Percentiles rank a stretch among this genome's conserved stretches.
Conservation (phyloP, 306 rosid species). For the Vicia villosa region DNA sequence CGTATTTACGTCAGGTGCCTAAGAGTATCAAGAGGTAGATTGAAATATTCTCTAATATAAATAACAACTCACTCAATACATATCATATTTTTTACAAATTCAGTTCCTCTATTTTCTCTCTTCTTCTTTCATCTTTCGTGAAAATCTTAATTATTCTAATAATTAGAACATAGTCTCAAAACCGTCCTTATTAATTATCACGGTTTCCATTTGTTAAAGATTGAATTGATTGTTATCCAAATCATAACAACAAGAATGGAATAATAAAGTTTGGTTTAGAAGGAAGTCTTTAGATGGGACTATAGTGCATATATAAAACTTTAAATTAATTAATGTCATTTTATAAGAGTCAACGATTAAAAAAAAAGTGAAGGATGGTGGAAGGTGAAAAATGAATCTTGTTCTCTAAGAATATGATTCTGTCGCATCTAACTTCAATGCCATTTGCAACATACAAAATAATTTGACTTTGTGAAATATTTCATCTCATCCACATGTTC, state of each 20-base stretch:
- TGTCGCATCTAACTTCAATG: constrained; percentile 46
- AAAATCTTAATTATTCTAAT: no score
- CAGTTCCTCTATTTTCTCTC: no score
- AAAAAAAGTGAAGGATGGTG: constrained; percentile 48
- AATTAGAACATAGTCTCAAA: no score
- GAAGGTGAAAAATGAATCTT: constrained; percentile 51
- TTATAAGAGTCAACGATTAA: constrained; percentile 55
- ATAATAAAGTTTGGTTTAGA: constrained; percentile 45
- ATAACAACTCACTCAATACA: no score
- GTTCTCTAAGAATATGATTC: constrained; percentile 61
- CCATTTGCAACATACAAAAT: constrained; percentile 53
- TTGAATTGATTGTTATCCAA: constrained; percentile 34
- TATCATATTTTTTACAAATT: no score
- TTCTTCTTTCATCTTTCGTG: no score
- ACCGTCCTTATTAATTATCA: no score
- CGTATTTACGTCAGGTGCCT: no score
- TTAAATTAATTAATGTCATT: constrained; percentile 31
- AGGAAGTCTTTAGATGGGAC: constrained; percentile 21
- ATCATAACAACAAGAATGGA: constrained; percentile 40
- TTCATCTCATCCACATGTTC: constrained; percentile 48
- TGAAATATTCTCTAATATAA: no score
- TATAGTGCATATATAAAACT: constrained; percentile 11
- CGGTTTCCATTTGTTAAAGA: constrained; percentile 34
- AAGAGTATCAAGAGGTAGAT: no score
- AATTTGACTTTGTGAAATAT: constrained; percentile 48